phyloP scores from a whole-genome alignment of 257 asterid genomes.

The Nicotiana paniculata region DNA sequence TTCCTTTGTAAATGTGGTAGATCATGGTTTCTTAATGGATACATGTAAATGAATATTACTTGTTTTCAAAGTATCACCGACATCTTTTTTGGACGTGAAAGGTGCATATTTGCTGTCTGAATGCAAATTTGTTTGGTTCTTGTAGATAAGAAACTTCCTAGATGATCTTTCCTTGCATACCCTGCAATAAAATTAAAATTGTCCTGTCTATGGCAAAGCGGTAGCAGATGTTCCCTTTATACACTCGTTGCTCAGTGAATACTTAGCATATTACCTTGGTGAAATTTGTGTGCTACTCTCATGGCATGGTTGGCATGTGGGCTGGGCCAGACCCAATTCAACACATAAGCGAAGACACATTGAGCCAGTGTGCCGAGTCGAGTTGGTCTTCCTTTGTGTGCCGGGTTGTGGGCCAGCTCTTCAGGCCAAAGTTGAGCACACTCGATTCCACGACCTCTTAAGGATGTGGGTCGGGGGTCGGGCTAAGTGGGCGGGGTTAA shows the following conservation, averaged over 20 bases:
- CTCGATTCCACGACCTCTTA: no score
- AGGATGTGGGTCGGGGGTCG: no score
- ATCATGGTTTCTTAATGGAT: not conserved
- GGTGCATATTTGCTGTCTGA: not conserved
- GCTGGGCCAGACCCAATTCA: no score
- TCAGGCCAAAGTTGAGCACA: no score
- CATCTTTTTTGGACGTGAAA: not conserved
- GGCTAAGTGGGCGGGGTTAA: no score
- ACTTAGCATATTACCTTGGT: not conserved
- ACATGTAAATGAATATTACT: not conserved
- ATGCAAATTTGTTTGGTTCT: not conserved
- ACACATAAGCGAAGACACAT: no score
- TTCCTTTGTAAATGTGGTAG: not conserved
- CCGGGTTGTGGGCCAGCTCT: no score
- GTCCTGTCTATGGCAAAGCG: not conserved
- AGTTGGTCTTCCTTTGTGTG: no score
- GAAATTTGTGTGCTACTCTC: constrained; percentile 1
- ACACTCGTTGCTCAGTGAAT: not conserved
- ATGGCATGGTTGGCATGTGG: not conserved
- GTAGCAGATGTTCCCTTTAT: not conserved
- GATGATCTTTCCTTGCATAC: not conserved
- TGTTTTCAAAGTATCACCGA: not conserved
- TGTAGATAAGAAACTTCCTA: not conserved
- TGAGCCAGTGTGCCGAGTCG: no score
- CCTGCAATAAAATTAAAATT: not conserved